A percentile compares a stretch with the other conserved stretches of the same genome.
phyloP scores from a whole-genome alignment of 768 basidiomycete species.

The Lactarius quietus region DNA sequence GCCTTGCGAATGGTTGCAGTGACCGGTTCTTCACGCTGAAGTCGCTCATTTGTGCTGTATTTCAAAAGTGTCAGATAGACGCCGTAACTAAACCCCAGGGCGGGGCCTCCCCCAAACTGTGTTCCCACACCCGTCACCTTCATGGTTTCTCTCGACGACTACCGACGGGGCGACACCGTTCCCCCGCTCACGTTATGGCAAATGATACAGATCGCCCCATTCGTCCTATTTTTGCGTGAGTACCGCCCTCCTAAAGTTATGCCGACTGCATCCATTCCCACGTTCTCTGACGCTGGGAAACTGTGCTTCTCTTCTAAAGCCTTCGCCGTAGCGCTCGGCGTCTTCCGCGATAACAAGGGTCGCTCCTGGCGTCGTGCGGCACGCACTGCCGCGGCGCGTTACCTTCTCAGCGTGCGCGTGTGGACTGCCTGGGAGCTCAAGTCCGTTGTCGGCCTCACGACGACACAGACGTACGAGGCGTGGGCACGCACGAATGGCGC shows the following conservation, averaged over 20 bases:
- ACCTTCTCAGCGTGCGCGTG: neutral
- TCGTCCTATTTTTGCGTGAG: neutral
- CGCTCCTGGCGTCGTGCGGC: constrained; percentile 11
- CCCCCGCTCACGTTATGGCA: constrained; percentile 1
- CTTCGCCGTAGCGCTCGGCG: neutral
- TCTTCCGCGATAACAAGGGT: constrained; percentile 9
- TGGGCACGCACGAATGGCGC: neutral
- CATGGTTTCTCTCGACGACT: neutral
- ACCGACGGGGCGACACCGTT: neutral
- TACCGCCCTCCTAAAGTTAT: neutral
- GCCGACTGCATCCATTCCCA: neutral
- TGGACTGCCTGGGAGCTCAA: neutral
- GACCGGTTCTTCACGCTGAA: neutral
- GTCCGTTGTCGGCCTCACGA: neutral
- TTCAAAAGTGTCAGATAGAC: neutral
- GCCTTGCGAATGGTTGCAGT: neutral
- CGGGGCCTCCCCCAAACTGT: neutral
- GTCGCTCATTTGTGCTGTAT: no score
- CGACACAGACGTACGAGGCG: neutral
- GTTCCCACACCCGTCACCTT: neutral
- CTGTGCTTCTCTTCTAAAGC: neutral
- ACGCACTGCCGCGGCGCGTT: neutral
- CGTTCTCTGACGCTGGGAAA: neutral
- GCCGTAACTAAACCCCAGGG: neutral
- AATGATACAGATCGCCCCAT: neutral